Conservation (phyloP, 176 grass and related monocot genomes). For the Zea luxurians region DNA sequence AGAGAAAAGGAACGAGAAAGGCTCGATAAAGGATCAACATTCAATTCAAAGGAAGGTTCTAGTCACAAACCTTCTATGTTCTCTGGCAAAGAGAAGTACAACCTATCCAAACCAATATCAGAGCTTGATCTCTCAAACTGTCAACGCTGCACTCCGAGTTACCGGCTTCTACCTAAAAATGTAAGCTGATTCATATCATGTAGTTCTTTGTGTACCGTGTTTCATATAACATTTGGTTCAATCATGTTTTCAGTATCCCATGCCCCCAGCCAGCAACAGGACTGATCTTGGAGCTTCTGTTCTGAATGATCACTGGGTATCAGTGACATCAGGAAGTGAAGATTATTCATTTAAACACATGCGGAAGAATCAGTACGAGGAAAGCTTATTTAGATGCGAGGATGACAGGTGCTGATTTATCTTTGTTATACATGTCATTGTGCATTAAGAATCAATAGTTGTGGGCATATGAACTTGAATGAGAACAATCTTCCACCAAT, state of each 20-base stretch:
- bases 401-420: slow-evolving; percentile 76
- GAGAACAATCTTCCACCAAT: slow-evolving; percentile 11
- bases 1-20: slow-evolving; percentile 51
- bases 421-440: neutral
- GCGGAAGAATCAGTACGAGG: slow-evolving; percentile 99
- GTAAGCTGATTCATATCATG: slow-evolving; percentile 48
- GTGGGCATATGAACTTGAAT: neutral
- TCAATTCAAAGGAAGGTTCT: slow-evolving; percentile 54
- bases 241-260: slow-evolving; percentile 61
- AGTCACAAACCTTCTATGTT: slow-evolving; percentile 62
- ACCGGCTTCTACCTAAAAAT: slow-evolving; percentile 90
- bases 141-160: slow-evolving; percentile 89
- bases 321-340: slow-evolving; percentile 98
- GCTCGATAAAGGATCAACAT: slow-evolving; percentile 43
- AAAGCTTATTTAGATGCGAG: slow-evolving; percentile 98
- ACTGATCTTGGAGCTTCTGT: slow-evolving; percentile 79
- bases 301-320: slow-evolving; percentile 94
- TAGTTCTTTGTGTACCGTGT: neutral
- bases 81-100: slow-evolving; percentile 84
- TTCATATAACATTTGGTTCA: slow-evolving; percentile 30
- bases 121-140: slow-evolving; percentile 96
- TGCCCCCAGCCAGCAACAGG: slow-evolving; percentile 76
- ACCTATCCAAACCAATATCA: slow-evolving; percentile 86
- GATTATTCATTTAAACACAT: slow-evolving; percentile 99
- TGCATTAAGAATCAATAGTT: neutral